Evolutionary conservation across 345 rosid species (phyloP).

Genomic region (Gossypium bickii): DNA sequence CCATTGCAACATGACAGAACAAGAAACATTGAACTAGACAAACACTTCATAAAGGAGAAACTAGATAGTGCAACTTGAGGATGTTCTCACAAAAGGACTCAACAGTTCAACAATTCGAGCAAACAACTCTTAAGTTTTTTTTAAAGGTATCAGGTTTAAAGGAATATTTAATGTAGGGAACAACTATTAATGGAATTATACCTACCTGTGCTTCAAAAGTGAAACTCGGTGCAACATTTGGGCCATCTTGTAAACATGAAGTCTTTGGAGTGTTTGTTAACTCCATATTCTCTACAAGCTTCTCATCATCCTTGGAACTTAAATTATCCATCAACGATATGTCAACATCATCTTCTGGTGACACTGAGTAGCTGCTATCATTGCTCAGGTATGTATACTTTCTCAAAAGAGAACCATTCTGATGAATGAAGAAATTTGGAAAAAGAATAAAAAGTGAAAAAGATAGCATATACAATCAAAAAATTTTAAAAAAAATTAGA

Average conservation of each 20-base stretch:
- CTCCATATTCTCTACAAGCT: conserved; percentile 32
- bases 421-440: conserved; percentile 24
- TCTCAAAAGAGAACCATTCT: conserved; percentile 86
- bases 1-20: too few species aligned
- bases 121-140: neutral
- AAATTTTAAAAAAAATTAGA: neutral
- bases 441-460: conserved; percentile 9
- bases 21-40: too few species aligned
- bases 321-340: conserved; percentile 52
- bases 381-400: conserved; percentile 82
- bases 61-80: too few species aligned
- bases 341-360: conserved; percentile 80
- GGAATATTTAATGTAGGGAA: neutral
- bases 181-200: neutral
- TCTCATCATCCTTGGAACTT: conserved; percentile 41
- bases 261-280: conserved; percentile 33
- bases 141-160: neutral
- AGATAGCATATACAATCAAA: neutral
- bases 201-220: conserved; percentile 95
- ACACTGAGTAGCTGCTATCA: conserved; percentile 82
- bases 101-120: too few species aligned
- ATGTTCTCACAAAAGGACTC: too few species aligned
- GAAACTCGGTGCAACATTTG: conserved; percentile 46
- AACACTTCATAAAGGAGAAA: too few species aligned
- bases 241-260: conserved; percentile 36